These are phyloP conservation scores for Chimonanthus salicifolius DNA, from an alignment of 164 flowering plant genomes.

Conservation along the genomic window DNA sequence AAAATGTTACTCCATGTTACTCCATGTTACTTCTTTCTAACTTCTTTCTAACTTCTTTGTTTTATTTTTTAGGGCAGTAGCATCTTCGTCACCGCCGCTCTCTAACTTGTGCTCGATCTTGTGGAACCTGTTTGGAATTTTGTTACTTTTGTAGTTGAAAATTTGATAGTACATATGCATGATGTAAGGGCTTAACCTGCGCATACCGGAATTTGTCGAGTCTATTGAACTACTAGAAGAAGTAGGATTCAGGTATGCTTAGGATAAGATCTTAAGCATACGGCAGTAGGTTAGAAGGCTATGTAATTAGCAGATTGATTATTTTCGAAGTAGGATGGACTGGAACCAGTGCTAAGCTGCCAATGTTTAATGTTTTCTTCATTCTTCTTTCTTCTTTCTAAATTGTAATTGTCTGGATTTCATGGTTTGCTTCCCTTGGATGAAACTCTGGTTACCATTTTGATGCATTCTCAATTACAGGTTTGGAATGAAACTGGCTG, in stretches of 20 bases:
- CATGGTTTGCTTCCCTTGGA: too few relatives aligned
- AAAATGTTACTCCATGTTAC: too few relatives aligned
- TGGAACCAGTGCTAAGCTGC: not conserved
- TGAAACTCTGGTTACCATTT: too few relatives aligned
- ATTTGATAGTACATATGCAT: slow-evolving; percentile 13
- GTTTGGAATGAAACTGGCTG: too few relatives aligned
- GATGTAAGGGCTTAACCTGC: slow-evolving; percentile 2
- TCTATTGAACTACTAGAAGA: not conserved
- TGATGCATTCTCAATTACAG: too few relatives aligned
- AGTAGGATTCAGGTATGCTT: slow-evolving; percentile 1
- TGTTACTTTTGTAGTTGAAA: slow-evolving; percentile 30
- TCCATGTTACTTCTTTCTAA: not conserved
- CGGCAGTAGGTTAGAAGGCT: not conserved
- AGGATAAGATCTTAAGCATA: slow-evolving; percentile 6
- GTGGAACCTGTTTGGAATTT: slow-evolving; percentile 25
- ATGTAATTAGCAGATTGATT: not conserved
- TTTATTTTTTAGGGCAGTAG: slow-evolving; percentile 21
- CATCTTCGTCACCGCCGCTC: slow-evolving; percentile 27
- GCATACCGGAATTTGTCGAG: not conserved
- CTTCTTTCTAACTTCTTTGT: not conserved
- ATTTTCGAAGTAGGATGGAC: not conserved
- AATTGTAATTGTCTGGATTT: too few relatives aligned
- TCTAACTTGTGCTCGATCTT: slow-evolving; percentile 9
- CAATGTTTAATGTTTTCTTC: too few relatives aligned
- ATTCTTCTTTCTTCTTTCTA: too few relatives aligned